Conservation (phyloP, 164 flowering plant genomes). For the Aristolochia californica region DNA sequence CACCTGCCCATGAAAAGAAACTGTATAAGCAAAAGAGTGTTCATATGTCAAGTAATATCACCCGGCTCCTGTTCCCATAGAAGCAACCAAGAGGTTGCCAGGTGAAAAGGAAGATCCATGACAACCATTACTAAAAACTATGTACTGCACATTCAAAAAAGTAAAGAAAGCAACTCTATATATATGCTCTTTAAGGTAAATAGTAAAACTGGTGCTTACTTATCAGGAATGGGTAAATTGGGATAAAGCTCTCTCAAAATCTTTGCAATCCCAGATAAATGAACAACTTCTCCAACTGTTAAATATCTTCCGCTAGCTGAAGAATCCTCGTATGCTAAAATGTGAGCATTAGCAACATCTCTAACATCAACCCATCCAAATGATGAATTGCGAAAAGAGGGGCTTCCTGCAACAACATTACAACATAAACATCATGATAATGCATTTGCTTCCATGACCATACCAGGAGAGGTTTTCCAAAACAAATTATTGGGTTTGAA, state of each 20-base stretch:
- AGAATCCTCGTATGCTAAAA: conserved; percentile 50
- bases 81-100: too few species aligned
- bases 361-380: conserved; percentile 43
- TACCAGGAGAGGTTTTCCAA: neutral
- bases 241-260: conserved; percentile 38
- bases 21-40: too few species aligned
- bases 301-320: conserved; percentile 57
- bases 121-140: too few species aligned
- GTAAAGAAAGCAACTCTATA: too few species aligned
- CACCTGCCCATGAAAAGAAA: conserved; percentile 33
- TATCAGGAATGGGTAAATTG: conserved; percentile 27
- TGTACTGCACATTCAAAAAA: too few species aligned
- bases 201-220: conserved; percentile 19
- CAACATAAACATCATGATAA: neutral
- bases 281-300: conserved; percentile 33
- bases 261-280: conserved; percentile 27
- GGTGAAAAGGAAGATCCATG: too few species aligned
- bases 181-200: too few species aligned
- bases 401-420: conserved; percentile 18
- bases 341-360: conserved; percentile 58
- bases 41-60: too few species aligned
- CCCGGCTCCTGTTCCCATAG: too few species aligned
- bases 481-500: neutral
- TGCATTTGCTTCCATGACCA: neutral
- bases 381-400: conserved; percentile 25